Percentiles rank a stretch among this genome's conserved stretches.
These are phyloP conservation scores for Hyaloperonospora arabidopsidis DNA, from an alignment of 352 stramenopile genomes.

Conservation along the genomic window DNA sequence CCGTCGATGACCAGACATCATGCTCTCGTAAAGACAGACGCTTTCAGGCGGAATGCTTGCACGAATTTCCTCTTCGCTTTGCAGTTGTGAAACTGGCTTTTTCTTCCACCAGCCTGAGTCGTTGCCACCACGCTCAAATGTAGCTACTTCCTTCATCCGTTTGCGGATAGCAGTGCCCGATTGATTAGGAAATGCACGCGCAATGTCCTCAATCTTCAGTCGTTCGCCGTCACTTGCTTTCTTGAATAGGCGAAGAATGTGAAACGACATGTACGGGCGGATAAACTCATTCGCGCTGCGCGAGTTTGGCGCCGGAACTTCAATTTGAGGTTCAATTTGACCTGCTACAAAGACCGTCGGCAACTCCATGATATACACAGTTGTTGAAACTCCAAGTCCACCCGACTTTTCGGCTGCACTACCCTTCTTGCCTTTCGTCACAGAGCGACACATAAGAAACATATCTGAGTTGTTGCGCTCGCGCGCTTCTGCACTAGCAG, in stretches of 20 bases:
- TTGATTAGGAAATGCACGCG: constrained; percentile 73
- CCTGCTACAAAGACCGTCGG: constrained; percentile 68
- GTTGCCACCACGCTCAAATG: constrained; percentile 76
- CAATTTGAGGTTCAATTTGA: constrained; percentile 76
- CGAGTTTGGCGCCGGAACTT: constrained; percentile 76
- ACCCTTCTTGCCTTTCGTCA: constrained; percentile 71
- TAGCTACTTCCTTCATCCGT: constrained; percentile 80
- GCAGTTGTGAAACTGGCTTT: constrained; percentile 49
- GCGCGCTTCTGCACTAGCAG: constrained; percentile 28
- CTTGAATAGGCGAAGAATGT: constrained; percentile 79
- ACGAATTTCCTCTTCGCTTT: constrained; percentile 71
- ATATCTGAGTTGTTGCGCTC: constrained; percentile 46
- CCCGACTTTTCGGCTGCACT: constrained; percentile 19
- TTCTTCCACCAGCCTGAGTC: constrained; percentile 83
- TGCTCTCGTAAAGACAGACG: constrained; percentile 81
- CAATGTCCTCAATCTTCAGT: constrained; percentile 80
- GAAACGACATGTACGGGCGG: constrained; percentile 80
- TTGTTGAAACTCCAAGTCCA: constrained; percentile 40
- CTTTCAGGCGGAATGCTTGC: constrained; percentile 68
- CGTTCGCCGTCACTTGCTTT: constrained; percentile 71
- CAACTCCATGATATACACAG: constrained; percentile 69
- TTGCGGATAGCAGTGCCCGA: constrained; percentile 77
- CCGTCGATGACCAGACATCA: constrained; percentile 78
- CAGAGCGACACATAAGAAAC: constrained; percentile 62
- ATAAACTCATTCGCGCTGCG: constrained; percentile 80